Evolutionary conservation across 2,329 filamentous ascomycete genomes (phyloP).

Genomic region (Cercospora sojina): DNA sequence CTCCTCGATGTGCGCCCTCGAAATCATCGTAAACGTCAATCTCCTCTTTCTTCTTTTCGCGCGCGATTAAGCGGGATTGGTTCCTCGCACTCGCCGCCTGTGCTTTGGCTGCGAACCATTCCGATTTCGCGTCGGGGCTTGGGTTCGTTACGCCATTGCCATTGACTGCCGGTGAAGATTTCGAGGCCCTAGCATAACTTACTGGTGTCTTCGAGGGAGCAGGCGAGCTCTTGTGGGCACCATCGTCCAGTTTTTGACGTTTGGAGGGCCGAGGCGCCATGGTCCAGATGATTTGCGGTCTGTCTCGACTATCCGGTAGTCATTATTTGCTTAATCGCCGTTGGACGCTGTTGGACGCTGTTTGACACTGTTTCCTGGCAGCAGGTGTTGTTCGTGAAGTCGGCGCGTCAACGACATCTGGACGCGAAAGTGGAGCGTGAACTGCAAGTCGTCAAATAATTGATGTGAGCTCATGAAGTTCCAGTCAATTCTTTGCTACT

Average conservation of each 20-base stretch:
- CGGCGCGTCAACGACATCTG: not conserved
- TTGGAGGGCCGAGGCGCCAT: constrained; percentile 35
- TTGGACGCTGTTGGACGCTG: not conserved
- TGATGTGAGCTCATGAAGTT: not conserved
- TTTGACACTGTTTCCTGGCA: not conserved
- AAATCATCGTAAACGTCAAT: constrained; percentile 47
- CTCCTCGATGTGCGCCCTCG: constrained; percentile 40
- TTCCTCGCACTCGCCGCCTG: constrained; percentile 15
- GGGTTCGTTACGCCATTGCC: not conserved
- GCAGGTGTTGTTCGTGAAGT: not conserved
- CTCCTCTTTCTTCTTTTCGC: constrained; percentile 19
- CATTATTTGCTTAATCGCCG: not conserved
- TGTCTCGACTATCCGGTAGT: not conserved
- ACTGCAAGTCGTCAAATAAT: not conserved
- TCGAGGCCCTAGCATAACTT: constrained; percentile 9
- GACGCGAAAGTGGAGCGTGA: constrained; percentile 8
- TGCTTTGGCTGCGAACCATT: constrained; percentile 12
- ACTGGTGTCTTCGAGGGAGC: constrained; percentile 5
- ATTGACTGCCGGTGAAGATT: constrained; percentile 17
- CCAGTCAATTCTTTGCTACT: not conserved
- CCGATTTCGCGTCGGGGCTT: not conserved
- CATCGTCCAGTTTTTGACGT: constrained; percentile 33
- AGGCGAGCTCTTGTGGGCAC: constrained; percentile 15
- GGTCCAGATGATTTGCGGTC: not conserved
- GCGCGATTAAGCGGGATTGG: not conserved